These are phyloP conservation scores for Triticum urartu DNA, from an alignment of 176 grass and related monocot species.

Conservation along the genomic window DNA sequence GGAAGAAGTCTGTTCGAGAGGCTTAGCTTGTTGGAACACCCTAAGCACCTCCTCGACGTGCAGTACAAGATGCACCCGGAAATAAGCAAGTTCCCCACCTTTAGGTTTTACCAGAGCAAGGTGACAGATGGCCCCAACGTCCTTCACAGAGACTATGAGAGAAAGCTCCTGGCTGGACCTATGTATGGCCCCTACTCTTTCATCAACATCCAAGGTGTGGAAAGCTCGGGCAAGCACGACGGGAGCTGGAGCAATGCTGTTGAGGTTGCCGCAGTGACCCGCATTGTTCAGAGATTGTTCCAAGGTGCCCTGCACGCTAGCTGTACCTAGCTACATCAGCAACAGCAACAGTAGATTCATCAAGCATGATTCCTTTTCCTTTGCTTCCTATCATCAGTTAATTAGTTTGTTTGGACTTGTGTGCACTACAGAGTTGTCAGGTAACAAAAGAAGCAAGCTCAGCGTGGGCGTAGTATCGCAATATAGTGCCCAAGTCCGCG, in stretches of 20 bases:
- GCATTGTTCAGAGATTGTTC: slow-evolving; percentile 21
- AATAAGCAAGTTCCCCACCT: slow-evolving; percentile 64
- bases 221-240: no score
- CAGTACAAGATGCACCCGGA: slow-evolving; percentile 81
- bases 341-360: not conserved
- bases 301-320: slow-evolving; percentile 14
- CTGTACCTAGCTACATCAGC: no score
- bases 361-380: not conserved
- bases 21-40: slow-evolving; percentile 57
- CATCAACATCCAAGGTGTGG: slow-evolving; percentile 36
- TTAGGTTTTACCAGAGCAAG: slow-evolving; percentile 49
- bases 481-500: slow-evolving; percentile 43
- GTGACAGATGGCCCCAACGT: slow-evolving; percentile 63
- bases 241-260: no score
- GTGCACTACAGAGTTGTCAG: not conserved
- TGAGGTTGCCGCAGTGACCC: no score
- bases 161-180: slow-evolving; percentile 30
- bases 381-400: not conserved
- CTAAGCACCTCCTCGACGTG: slow-evolving; percentile 55
- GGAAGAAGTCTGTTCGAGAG: slow-evolving; percentile 70
- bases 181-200: slow-evolving; percentile 72
- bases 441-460: not conserved
- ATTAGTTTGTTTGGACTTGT: not conserved
- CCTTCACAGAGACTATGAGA: slow-evolving; percentile 32
- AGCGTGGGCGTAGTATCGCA: slow-evolving; percentile 43